phyloP scores from a whole-genome alignment of 768 basidiomycete species.

The Dentipellis sp. region DNA sequence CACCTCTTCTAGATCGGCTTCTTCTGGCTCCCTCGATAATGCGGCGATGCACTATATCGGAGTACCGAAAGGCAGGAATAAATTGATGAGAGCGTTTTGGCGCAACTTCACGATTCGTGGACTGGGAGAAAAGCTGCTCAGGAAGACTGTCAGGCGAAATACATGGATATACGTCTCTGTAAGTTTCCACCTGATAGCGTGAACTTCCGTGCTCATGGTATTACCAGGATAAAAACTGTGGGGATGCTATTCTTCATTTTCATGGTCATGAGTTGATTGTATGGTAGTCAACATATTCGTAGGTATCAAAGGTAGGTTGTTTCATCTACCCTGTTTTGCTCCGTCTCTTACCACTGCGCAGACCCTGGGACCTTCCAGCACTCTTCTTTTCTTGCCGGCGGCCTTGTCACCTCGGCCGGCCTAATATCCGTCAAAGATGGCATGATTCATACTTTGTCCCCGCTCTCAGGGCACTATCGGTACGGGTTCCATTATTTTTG shows the following conservation, averaged over 20 bases:
- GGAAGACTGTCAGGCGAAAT: constrained; percentile 49
- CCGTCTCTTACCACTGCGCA: constrained; percentile 1
- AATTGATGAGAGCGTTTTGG: constrained; percentile 29
- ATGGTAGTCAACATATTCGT: constrained; percentile 51
- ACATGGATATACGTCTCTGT: constrained; percentile 67
- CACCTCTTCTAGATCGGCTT: constrained; percentile 14
- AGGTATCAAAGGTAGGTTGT: constrained; percentile 45
- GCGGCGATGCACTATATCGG: constrained; percentile 37
- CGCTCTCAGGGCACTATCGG: constrained; percentile 62
- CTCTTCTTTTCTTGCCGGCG: constrained; percentile 49
- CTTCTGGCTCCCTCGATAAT: constrained; percentile 16
- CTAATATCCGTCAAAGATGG: constrained; percentile 58
- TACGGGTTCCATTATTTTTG: constrained; percentile 5
- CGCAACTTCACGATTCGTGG: constrained; percentile 43
- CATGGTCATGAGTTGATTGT: background rate
- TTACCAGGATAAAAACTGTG: constrained; percentile 47
- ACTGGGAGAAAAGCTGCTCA: constrained; percentile 40
- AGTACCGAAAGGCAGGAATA: constrained; percentile 21
- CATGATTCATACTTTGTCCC: constrained; percentile 48
- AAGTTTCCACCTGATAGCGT: constrained; percentile 13
- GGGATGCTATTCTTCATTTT: constrained; percentile 11
- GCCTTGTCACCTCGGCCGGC: constrained; percentile 56
- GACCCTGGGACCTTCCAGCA: constrained; percentile 55
- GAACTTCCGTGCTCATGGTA: background rate
- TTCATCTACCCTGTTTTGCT: background rate